These are phyloP conservation scores for Flaveria bidentis DNA, from an alignment of 129 eudicot species.

Conservation along the genomic window DNA sequence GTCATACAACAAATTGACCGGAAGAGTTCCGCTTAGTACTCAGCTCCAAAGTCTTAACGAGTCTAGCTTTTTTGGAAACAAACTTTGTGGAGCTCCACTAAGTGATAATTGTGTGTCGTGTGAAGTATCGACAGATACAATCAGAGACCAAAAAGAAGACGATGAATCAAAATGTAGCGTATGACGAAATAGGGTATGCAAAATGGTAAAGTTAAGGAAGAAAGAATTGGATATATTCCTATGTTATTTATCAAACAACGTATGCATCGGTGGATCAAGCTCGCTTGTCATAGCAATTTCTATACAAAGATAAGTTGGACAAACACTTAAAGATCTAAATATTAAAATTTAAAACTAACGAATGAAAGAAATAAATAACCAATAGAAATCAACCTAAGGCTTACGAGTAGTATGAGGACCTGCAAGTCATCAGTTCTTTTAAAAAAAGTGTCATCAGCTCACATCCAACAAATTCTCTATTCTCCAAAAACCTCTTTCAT, in stretches of 20 bases:
- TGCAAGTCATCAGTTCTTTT: conserved; percentile 55
- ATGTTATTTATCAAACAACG: too few relatives aligned
- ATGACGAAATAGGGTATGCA: too few relatives aligned
- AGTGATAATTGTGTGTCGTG: background rate
- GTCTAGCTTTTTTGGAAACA: background rate
- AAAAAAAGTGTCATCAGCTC: conserved; percentile 35
- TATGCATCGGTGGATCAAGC: background rate
- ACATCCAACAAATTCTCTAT: too few relatives aligned
- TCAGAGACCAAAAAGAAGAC: background rate
- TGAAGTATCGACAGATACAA: background rate
- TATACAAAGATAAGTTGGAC: background rate
- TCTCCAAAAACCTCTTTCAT: too few relatives aligned
- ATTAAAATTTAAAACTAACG: background rate
- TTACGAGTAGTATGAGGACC: conserved; percentile 57
- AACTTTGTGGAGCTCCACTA: conserved; percentile 8
- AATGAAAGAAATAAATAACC: background rate
- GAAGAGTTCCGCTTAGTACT: background rate
- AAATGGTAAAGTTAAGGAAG: background rate
- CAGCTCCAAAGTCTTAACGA: background rate
- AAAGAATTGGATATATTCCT: background rate
- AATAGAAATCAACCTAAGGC: conserved; percentile 26
- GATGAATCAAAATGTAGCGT: background rate
- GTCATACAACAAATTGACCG: background rate
- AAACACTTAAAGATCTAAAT: too few relatives aligned
- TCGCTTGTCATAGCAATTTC: background rate